Percentiles rank a stretch among this genome's conserved stretches.
phyloP scores from a whole-genome alignment of 2,329 filamentous ascomycete genomes.

The Penicillium sp. region DNA sequence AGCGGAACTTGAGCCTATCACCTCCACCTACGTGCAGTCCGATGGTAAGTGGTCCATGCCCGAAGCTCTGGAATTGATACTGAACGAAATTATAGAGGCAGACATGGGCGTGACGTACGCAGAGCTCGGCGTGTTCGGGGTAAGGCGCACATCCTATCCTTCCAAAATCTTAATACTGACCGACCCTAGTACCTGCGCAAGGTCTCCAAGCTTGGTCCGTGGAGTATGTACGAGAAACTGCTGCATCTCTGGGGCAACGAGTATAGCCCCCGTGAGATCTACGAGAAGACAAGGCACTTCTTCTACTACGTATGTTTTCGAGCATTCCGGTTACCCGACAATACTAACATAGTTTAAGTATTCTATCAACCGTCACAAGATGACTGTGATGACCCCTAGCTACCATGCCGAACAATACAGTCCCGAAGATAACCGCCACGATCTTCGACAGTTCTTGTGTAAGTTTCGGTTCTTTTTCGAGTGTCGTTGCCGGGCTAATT shows the following conservation, averaged over 20 bases:
- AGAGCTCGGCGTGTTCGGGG: slow-evolving; percentile 52
- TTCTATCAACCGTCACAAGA: slow-evolving; percentile 62
- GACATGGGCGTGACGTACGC: slow-evolving; percentile 55
- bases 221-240: slow-evolving; percentile 52
- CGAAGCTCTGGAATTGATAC: not conserved
- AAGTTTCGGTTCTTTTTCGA: slow-evolving; percentile 4
- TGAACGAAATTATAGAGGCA: slow-evolving; percentile 36
- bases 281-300: slow-evolving; percentile 46
- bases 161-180: slow-evolving; percentile 33
- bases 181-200: slow-evolving; percentile 55
- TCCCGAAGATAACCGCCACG: slow-evolving; percentile 56
- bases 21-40: slow-evolving; percentile 55
- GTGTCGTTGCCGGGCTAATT: not conserved
- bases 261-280: slow-evolving; percentile 42
- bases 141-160: not conserved
- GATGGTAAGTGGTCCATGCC: slow-evolving; percentile 30
- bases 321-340: not conserved
- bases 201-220: slow-evolving; percentile 51
- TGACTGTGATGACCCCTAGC: slow-evolving; percentile 56
- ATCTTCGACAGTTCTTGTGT: slow-evolving; percentile 54
- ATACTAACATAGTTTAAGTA: slow-evolving; percentile 34
- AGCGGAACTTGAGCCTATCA: slow-evolving; percentile 63
- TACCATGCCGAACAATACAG: slow-evolving; percentile 52
- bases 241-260: slow-evolving; percentile 48
- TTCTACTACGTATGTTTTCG: slow-evolving; percentile 27